These are phyloP conservation scores for Marasmius fiardii DNA, from an alignment of 1,284 basidiomycete species.

Conservation along the genomic window DNA sequence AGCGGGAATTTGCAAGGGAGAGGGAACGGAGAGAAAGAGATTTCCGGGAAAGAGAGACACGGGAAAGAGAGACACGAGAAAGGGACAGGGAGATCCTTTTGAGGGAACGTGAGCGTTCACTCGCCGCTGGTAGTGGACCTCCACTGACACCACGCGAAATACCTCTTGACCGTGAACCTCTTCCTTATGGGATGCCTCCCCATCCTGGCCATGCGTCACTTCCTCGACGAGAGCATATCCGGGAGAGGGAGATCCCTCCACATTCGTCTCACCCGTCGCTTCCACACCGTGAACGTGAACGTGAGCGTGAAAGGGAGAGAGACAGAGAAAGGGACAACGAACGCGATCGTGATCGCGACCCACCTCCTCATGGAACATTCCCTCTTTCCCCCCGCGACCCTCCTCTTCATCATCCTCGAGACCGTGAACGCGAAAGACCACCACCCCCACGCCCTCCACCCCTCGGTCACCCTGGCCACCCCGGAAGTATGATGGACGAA, in stretches of 20 bases:
- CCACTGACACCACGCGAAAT: slow-evolving; percentile 1
- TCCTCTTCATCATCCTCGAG: not conserved
- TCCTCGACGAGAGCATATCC: slow-evolving; percentile 1
- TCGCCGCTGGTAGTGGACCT: too few relatives aligned
- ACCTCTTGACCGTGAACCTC: not conserved
- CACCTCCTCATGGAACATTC: not conserved
- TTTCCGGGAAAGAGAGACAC: not conserved
- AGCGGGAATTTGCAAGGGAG: slow-evolving; percentile 15
- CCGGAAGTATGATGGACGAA: not conserved
- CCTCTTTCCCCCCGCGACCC: not conserved
- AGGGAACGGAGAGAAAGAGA: not conserved
- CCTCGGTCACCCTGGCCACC: not conserved
- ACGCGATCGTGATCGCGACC: not conserved
- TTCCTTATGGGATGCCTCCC: not conserved
- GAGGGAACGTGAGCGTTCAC: slow-evolving; percentile 18
- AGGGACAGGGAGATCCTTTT: slow-evolving; percentile 9
- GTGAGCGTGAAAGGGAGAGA: slow-evolving; percentile 2
- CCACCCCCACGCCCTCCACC: not conserved
- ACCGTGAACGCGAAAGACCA: not conserved
- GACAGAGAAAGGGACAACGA: slow-evolving; percentile 15
- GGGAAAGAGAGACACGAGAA: not conserved
- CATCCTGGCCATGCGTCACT: not conserved
- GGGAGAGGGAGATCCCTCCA: not conserved
- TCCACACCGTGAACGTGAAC: not conserved
- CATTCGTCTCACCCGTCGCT: not conserved